Evolutionary conservation across 2,329 filamentous ascomycete genomes (phyloP), one percentile per base, ranked within the genome.

Genomic region (Diaporthe aspalathi): DNA sequence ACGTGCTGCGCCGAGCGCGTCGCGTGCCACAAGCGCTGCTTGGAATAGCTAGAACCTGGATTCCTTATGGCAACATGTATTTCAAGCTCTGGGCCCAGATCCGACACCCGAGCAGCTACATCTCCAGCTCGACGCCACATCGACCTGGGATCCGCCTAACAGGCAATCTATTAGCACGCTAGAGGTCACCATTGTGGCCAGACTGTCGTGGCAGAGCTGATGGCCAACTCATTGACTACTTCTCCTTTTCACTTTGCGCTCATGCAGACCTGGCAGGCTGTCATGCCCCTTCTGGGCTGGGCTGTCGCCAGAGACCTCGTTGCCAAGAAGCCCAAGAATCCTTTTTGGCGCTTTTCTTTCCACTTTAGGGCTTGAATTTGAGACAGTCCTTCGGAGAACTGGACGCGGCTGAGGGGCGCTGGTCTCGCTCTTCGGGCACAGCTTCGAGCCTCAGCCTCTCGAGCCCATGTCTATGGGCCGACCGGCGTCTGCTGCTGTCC

Each of bases 51-150:
- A 20, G n/a, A n/a, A n/a, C 29, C 43, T 49, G 43, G 27, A 24
- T 17, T 35, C 14, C 60, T 38, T 43, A 35, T 32, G n/a, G n/a
- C 45, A 49, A n/a, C 20, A 17, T 32, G 16, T 57, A 24, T 40
- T 66, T 20, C 27, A 8, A 32, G 32, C 35, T n/a, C 32, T 45
- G 50, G 50, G 22, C 17, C 65, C 7, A 12, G 6, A 67, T 45
- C 20, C 9, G 38, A 29, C 11, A 11, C 50, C 38, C n/a, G 29
- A 40, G 9, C 38, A 47, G 27, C 9, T 17, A 8, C 35, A 7
- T 9, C 38, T 29, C 40, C 53, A 60, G 53, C 53, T 60, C 40
- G 66, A 57, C 66, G 66, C 66, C 66, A 68, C 66, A 43, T 43
- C n/a, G 45, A 53, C 66, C 56, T 22, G 16, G 52, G 22, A n/a